Percentiles rank a stretch among this genome's conserved stretches.
phyloP scores from a whole-genome alignment of 2,329 filamentous ascomycete genomes.

The Cladophialophora carrionii region DNA sequence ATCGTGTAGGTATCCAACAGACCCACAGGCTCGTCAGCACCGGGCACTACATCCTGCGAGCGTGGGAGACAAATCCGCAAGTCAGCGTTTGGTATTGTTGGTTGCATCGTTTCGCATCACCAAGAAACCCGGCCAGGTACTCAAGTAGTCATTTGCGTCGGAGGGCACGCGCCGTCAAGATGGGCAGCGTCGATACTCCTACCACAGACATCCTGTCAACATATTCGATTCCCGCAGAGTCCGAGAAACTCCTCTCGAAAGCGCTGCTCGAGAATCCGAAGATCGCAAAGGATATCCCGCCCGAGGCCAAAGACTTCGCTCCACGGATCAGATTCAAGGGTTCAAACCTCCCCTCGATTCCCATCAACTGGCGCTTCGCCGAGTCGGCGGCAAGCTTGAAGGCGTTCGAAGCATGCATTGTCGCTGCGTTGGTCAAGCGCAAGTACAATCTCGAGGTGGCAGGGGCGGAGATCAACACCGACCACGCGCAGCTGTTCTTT shows the following conservation, averaged over 20 bases:
- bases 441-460: slow-evolving; percentile 51
- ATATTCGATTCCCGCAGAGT: slow-evolving; percentile 24
- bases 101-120: neutral
- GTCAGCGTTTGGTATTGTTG: neutral
- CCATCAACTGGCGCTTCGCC: slow-evolving; percentile 61
- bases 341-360: slow-evolving; percentile 42
- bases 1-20: neutral
- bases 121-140: neutral
- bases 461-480: slow-evolving; percentile 53
- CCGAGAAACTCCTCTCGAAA: slow-evolving; percentile 42
- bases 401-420: slow-evolving; percentile 53
- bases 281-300: slow-evolving; percentile 50
- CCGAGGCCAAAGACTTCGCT: slow-evolving; percentile 53
- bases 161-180: slow-evolving; percentile 7
- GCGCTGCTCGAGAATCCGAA: slow-evolving; percentile 56
- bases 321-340: slow-evolving; percentile 38
- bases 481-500: slow-evolving; percentile 53
- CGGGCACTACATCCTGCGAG: neutral
- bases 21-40: neutral
- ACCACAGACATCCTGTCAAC: slow-evolving; percentile 3
- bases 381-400: slow-evolving; percentile 58
- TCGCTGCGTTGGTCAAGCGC: slow-evolving; percentile 51
- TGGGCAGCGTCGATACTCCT: slow-evolving; percentile 31
- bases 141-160: neutral
- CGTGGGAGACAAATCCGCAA: neutral